Evolutionary conservation across 306 rosid species (phyloP), one percentile per base, ranked within the genome.

Genomic region (Canavalia gladiata): DNA sequence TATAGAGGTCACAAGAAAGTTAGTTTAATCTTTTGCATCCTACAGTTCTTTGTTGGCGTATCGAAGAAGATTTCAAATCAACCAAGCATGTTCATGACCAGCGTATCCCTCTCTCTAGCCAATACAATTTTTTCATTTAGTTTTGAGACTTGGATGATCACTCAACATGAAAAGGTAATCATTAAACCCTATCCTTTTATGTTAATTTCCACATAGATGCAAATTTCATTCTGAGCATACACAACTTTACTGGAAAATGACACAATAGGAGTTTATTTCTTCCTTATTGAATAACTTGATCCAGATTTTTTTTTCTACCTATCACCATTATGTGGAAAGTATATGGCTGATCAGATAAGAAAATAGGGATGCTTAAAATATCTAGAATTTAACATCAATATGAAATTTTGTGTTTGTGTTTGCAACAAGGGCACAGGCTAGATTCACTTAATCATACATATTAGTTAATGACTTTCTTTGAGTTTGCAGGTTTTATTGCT

Each of bases 391-490:
- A 47, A 79, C 29, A 18, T 47, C 76, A 73, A 69, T 73, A 41
- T 83, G 69, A 39, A 4, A 68, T 46, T 72, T 54, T 49, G 60
- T 55, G 57, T 72, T 18, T 79, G 77, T 72, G 7, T 86, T 79
- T 91, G 86, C 97, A 93, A 97, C 92, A 89, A 89, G 97, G 94
- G 66, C 91, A 93, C 91, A 85, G 98, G 80, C 94, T 83, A 60
- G 98, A 95, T 82, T 82, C 91, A 68, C 87, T 93, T 67, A 92
- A 88, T 59, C 98, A 95, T 66, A 88, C 94, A 30, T 93, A 88
- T 90, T 95, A 98, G 99, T 85, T 93, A 68, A 95, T 95, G 98
- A 87, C 88, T 83, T 86, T 90, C 81, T 90, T 88, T 86, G 97
- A 95, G 90, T 86, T 94, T 8, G 92, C 90, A 8, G 91, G 90